Evolutionary conservation across 495 filamentous ascomycete genomes (phyloP).

Genomic region (Evernia prunastri): DNA sequence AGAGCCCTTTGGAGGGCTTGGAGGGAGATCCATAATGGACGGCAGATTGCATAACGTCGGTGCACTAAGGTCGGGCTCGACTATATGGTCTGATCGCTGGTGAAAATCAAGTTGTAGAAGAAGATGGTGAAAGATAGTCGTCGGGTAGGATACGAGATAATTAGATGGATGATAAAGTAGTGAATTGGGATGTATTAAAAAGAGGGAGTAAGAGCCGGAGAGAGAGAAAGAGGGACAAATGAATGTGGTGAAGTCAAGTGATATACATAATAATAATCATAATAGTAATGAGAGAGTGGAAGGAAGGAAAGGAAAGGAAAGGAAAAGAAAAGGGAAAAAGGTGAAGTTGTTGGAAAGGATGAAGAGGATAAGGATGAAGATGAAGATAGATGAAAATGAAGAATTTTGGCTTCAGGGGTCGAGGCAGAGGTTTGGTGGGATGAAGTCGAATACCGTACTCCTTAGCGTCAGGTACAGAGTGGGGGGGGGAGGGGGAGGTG

Average conservation of each 20-base stretch:
- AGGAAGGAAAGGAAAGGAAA: slow-evolving; percentile 28
- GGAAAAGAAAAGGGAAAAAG: not conserved
- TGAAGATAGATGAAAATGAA: slow-evolving; percentile 23
- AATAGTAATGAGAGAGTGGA: too few species aligned
- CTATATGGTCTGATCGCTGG: not conserved
- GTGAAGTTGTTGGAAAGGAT: not conserved
- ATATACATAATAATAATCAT: slow-evolving; percentile 21
- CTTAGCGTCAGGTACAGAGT: not conserved
- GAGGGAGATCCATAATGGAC: slow-evolving; percentile 29
- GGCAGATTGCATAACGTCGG: slow-evolving; percentile 21
- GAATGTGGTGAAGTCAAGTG: slow-evolving; percentile 28
- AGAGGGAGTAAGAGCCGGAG: slow-evolving; percentile 25
- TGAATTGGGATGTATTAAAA: slow-evolving; percentile 20
- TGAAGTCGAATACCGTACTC: too few species aligned
- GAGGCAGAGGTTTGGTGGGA: not conserved
- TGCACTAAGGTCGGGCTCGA: not conserved
- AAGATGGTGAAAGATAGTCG: not conserved
- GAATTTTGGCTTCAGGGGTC: not conserved
- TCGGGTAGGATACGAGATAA: not conserved
- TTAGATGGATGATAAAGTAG: slow-evolving; percentile 11
- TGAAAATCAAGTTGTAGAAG: not conserved
- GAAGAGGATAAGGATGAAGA: slow-evolving; percentile 13
- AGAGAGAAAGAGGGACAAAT: slow-evolving; percentile 29
- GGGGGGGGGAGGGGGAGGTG: not conserved
- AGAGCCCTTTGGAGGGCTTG: slow-evolving; percentile 22